These are phyloP conservation scores for Globisporangium perplexum DNA, from an alignment of 352 stramenopile species.

Conservation along the genomic window DNA sequence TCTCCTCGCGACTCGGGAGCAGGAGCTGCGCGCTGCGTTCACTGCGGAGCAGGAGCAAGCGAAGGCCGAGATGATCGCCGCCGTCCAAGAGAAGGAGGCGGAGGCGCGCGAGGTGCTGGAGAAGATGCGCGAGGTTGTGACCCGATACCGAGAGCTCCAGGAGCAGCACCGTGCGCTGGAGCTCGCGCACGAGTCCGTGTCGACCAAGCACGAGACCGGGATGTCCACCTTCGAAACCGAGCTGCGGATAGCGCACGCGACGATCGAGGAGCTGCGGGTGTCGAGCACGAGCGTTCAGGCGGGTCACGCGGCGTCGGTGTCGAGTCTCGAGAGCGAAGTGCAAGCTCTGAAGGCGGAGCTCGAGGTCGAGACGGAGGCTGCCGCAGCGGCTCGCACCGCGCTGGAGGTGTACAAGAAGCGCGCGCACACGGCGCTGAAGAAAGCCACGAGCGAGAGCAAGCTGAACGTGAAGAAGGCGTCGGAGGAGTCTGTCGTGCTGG, in stretches of 20 bases:
- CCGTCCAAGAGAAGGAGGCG: conserved; percentile 20
- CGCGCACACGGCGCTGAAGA: conserved; percentile 70
- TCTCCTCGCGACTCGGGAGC: conserved; percentile 7
- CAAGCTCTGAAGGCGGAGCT: conserved; percentile 27
- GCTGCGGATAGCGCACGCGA: conserved; percentile 24
- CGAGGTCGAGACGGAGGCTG: conserved; percentile 42
- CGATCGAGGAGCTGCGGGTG: conserved; percentile 26
- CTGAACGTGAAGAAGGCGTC: conserved; percentile 46
- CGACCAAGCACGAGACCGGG: conserved; percentile 5
- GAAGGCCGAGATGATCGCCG: conserved; percentile 11
- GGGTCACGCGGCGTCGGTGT: conserved; percentile 15
- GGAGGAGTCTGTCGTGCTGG: conserved; percentile 33
- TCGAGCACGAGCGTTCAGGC: conserved; percentile 11
- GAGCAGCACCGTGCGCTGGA: conserved; percentile 19
- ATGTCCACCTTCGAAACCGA: conserved; percentile 7
- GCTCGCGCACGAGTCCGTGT: conserved; percentile 1
- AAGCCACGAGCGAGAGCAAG: conserved; percentile 60
- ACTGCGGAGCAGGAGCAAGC: conserved; percentile 18
- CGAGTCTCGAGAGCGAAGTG: conserved; percentile 23
- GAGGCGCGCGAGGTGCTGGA: conserved; percentile 22
- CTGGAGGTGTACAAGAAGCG: conserved; percentile 81
- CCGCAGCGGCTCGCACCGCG: conserved; percentile 38
- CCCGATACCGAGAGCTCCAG: conserved; percentile 24
- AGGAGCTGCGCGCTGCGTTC: conserved; percentile 13
- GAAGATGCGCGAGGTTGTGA: conserved; percentile 20